These are phyloP conservation scores for Fusarium sp. DNA, from an alignment of 2,329 filamentous ascomycete genomes.

Conservation along the genomic window DNA sequence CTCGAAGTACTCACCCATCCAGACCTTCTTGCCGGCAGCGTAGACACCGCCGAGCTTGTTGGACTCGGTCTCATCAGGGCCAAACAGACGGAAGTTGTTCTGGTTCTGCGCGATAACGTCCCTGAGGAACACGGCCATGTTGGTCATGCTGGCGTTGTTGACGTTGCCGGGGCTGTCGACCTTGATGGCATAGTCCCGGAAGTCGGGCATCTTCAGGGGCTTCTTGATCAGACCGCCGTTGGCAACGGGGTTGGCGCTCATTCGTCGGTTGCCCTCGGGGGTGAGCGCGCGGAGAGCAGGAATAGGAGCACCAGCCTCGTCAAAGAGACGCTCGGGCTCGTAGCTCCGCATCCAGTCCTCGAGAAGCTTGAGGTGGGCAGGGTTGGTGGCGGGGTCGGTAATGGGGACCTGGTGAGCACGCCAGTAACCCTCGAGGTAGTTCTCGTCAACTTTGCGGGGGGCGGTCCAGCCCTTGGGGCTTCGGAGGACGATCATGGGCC, in stretches of 20 bases:
- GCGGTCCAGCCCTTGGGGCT: constrained; percentile 86
- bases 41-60: constrained; percentile 82
- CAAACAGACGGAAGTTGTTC: constrained; percentile 79
- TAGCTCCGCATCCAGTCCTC: constrained; percentile 85
- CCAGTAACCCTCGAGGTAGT: constrained; percentile 83
- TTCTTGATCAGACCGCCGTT: constrained; percentile 77
- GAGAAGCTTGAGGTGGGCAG: constrained; percentile 73
- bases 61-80: constrained; percentile 84
- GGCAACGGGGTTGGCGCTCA: constrained; percentile 81
- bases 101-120: constrained; percentile 75
- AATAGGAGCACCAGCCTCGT: constrained; percentile 71
- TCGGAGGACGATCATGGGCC: constrained; percentile 84
- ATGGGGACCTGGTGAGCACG: constrained; percentile 83
- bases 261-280: constrained; percentile 73
- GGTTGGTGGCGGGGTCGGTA: constrained; percentile 74
- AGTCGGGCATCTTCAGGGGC: constrained; percentile 77
- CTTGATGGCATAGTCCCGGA: constrained; percentile 73
- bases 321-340: constrained; percentile 78
- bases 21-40: constrained; percentile 81
- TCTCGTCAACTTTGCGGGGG: constrained; percentile 76
- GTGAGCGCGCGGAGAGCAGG: constrained; percentile 73
- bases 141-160: constrained; percentile 73
- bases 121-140: constrained; percentile 74
- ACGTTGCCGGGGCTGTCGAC: constrained; percentile 71
- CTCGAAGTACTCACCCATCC: constrained; percentile 82